Conservation (phyloP, 2,329 filamentous ascomycete species). For the Arachnopeziza araneosa region DNA sequence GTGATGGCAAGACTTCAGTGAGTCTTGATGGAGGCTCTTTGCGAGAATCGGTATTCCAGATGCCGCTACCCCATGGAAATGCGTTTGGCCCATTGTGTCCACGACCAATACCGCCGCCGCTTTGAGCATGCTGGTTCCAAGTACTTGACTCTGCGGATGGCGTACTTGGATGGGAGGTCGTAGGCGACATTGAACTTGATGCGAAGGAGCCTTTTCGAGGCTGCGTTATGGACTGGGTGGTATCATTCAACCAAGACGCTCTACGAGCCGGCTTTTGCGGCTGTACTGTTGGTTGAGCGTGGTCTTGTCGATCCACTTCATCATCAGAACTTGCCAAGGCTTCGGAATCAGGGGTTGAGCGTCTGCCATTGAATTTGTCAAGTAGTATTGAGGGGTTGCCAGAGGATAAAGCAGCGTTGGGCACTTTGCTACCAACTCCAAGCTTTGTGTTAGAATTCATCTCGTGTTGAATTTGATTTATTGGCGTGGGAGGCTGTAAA, state of each 20-base stretch:
- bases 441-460: neutral
- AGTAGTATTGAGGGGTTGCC: slow-evolving; percentile 61
- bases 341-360: slow-evolving; percentile 90
- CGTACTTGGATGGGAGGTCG: slow-evolving; percentile 74
- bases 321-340: slow-evolving; percentile 92
- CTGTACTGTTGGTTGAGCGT: slow-evolving; percentile 41
- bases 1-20: slow-evolving; percentile 69
- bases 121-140: slow-evolving; percentile 51
- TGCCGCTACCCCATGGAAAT: slow-evolving; percentile 73
- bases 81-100: slow-evolving; percentile 37
- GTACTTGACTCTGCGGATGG: slow-evolving; percentile 61
- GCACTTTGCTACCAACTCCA: neutral
- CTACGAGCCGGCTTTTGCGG: slow-evolving; percentile 61
- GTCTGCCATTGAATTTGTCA: slow-evolving; percentile 72
- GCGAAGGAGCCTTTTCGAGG: slow-evolving; percentile 73
- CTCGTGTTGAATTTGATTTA: neutral
- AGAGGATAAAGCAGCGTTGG: slow-evolving; percentile 36
- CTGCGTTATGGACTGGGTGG: slow-evolving; percentile 55
- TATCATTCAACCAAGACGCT: slow-evolving; percentile 83
- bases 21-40: slow-evolving; percentile 72
- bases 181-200: slow-evolving; percentile 70
- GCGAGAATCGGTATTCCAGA: slow-evolving; percentile 70
- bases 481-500: neutral
- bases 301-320: slow-evolving; percentile 63
- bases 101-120: slow-evolving; percentile 37